phyloP scores from a whole-genome alignment of 768 basidiomycete species.

The Imleria badia region DNA sequence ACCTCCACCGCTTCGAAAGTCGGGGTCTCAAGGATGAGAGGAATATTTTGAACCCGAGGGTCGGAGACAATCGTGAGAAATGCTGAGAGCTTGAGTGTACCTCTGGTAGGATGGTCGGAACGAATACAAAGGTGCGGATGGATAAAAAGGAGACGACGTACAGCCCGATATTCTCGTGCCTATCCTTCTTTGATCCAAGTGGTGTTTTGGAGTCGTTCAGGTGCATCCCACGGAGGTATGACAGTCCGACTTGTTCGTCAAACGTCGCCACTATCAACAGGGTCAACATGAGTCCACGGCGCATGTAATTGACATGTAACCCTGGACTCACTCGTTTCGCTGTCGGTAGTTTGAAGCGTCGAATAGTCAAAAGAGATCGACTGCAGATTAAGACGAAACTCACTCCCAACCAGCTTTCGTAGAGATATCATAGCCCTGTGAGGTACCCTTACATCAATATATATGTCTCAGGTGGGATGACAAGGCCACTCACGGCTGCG shows the following conservation, averaged over 20 bases:
- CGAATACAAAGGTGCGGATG: neutral
- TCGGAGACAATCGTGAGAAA: conserved; percentile 72
- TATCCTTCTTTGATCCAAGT: conserved; percentile 65
- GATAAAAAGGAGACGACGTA: conserved; percentile 36
- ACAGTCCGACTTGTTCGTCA: conserved; percentile 63
- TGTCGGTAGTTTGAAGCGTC: conserved; percentile 6
- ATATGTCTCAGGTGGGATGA: conserved; percentile 30
- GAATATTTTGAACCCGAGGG: conserved; percentile 63
- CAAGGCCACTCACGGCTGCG: conserved; percentile 61
- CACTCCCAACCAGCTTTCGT: conserved; percentile 71
- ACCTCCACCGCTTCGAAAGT: conserved; percentile 63
- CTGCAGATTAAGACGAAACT: conserved; percentile 21
- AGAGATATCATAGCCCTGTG: conserved; percentile 78
- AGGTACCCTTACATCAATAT: neutral
- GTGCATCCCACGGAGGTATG: conserved; percentile 81
- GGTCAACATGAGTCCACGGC: neutral
- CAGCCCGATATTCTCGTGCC: conserved; percentile 86
- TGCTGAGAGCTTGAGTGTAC: conserved; percentile 59
- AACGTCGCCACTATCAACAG: conserved; percentile 56
- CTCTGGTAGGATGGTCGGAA: conserved; percentile 40
- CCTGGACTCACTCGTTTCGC: conserved; percentile 24
- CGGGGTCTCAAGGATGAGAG: conserved; percentile 83
- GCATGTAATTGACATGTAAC: neutral
- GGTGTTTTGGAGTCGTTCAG: conserved; percentile 78
- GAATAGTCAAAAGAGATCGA: neutral